phyloP scores from a whole-genome alignment of 495 filamentous ascomycete genomes.

The Aspergillus bertholletiae region DNA sequence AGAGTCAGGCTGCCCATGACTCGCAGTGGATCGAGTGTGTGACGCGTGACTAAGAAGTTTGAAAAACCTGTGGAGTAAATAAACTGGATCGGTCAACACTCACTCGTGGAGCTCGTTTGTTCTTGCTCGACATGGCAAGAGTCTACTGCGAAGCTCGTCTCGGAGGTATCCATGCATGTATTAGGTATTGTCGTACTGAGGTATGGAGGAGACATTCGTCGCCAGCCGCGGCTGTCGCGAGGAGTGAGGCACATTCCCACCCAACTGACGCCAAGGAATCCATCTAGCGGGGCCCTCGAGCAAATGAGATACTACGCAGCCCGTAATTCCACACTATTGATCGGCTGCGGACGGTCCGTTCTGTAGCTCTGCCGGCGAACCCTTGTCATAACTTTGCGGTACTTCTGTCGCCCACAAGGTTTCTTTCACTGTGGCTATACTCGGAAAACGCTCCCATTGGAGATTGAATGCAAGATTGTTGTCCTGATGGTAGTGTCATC shows the following conservation, averaged over 20 bases:
- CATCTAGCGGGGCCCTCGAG: not conserved
- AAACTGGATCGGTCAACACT: no score
- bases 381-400: not conserved
- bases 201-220: no score
- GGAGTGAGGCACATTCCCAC: slow-evolving; percentile 7
- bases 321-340: not conserved
- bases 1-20: not conserved
- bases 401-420: not conserved
- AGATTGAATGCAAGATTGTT: no score
- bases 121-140: not conserved
- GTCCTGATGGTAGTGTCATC: no score
- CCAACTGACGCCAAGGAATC: slow-evolving; percentile 9
- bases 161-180: no score
- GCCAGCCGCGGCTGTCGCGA: slow-evolving; percentile 30
- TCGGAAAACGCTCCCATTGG: not conserved
- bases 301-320: not conserved
- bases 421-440: not conserved
- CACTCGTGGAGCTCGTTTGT: not conserved
- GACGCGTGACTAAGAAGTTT: not conserved
- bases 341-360: slow-evolving; percentile 8
- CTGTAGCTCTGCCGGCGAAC: slow-evolving; percentile 13
- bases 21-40: not conserved
- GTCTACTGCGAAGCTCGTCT: not conserved
- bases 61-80: no score
- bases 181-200: not conserved